Evolutionary conservation across 352 stramenopile species (phyloP), one percentile per base, ranked within the genome.

Genomic region (Globisporangium acanthophoron): DNA sequence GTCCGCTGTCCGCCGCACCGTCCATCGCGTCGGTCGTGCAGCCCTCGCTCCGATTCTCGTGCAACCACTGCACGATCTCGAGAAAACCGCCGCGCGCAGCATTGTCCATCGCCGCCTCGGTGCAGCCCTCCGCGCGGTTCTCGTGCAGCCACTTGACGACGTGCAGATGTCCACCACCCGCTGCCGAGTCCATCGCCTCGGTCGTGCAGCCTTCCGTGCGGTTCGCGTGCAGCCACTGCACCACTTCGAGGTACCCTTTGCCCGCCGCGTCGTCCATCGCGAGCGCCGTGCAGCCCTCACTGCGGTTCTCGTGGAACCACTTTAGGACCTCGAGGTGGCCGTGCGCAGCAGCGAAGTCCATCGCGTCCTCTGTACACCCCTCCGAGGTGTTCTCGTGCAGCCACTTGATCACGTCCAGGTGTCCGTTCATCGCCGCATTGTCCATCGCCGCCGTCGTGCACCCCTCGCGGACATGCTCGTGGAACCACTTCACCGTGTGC

Each of bases 121-220:
- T 87, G 54, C 74, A 84, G 20, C 79, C 76, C 41, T 87, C 79
- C 6, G 39, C 64, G 13, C 77, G 73, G 56, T 87, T 58, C 33
- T 62, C 51, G 46, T 88, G 75, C 7, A 88, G 56, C 80, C 80
- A 90, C 65, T 87, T 46, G 24, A 81, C 64, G 21, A 80, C 71
- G 3, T 44, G 8, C 44, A 65, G 40, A 31, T 58, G 52, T 2
- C 58, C 58, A 7, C 51, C 45, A 24, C 48, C 48, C 13, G 58
- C 52, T 9, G 52, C 58, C 8, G 20, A 18, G 41, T 59, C 58
- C 58, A 64, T 53, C 16, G 58, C 58, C 11, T 47, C 33, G 20
- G 54, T 60, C 31, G 54, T 59, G 8, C 53, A 59, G 5, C 53
- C 50, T 18, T 59, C 54, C 5, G 49, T 58, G 18, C 54, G 54